These are phyloP conservation scores for Dictyostelium capitatum DNA, from an alignment of 78 protist species.

Conservation along the genomic window DNA sequence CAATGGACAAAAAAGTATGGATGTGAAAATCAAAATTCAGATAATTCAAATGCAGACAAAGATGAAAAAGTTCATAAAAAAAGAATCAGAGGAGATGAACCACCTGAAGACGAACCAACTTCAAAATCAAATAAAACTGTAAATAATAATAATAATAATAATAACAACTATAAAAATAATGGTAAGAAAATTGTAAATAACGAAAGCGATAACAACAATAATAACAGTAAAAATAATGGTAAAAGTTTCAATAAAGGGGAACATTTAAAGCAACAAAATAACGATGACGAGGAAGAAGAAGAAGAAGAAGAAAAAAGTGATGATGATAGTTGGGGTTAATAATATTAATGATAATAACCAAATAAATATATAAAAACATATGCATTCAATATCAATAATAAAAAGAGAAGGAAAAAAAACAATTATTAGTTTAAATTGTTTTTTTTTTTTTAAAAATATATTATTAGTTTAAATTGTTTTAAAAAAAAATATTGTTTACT, in stretches of 20 bases:
- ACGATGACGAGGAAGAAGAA: background rate
- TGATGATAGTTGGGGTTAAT: constrained; percentile 23
- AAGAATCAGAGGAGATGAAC: background rate
- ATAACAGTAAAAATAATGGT: background rate
- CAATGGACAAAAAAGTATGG: constrained; percentile 64
- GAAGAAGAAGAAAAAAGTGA: constrained; percentile 27
- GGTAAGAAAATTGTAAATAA: background rate
- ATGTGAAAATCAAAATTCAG: background rate
- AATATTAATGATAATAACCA: background rate
- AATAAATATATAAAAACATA: background rate
- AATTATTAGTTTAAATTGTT: background rate
- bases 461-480: too few species aligned
- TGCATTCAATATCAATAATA: too few species aligned
- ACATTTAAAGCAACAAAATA: background rate
- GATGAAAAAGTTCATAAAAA: background rate
- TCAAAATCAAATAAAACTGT: background rate
- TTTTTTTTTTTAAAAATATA: background rate
- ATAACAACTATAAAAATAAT: constrained; percentile 9
- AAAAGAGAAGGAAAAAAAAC: background rate
- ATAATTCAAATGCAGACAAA: background rate
- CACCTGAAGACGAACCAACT: background rate
- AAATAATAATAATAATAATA: background rate
- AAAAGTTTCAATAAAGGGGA: too few species aligned
- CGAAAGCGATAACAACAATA: background rate
- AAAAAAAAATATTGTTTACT: too few species aligned